Percentiles rank a stretch among this genome's conserved stretches.
These are phyloP conservation scores for Lablab purpureus DNA, from an alignment of 306 rosid genomes.

Conservation along the genomic window DNA sequence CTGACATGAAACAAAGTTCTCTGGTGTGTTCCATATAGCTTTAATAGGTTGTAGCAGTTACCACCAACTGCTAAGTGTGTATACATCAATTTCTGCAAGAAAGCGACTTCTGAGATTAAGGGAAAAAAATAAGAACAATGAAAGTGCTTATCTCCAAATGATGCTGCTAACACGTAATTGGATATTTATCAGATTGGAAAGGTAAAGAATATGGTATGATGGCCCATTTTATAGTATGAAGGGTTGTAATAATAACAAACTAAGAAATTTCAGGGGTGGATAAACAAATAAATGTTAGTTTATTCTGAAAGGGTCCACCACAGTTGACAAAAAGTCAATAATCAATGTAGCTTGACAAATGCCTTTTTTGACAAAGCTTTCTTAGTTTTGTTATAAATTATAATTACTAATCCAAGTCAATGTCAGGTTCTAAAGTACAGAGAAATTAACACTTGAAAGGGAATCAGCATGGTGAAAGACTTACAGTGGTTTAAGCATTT, in stretches of 20 bases:
- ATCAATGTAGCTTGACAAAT: slow-evolving; percentile 8
- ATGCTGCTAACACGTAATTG: slow-evolving; percentile 5
- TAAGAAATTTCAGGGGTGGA: slow-evolving; percentile 4
- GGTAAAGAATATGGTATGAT: not conserved
- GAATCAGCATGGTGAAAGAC: not conserved
- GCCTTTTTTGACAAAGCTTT: slow-evolving; percentile 24
- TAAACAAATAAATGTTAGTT: not conserved
- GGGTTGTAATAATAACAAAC: slow-evolving; percentile 17
- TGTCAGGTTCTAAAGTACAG: slow-evolving; percentile 15
- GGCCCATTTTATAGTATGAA: slow-evolving; percentile 9
- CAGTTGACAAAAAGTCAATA: slow-evolving; percentile 33
- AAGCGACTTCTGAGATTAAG: slow-evolving; percentile 5
- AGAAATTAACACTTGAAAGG: not conserved
- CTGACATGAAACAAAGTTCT: not conserved
- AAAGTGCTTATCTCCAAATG: slow-evolving; percentile 15
- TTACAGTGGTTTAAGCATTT: not conserved
- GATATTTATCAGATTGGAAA: slow-evolving; percentile 15
- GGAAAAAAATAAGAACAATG: not conserved
- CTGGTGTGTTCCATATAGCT: not conserved
- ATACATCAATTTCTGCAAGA: not conserved
- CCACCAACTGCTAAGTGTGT: not conserved
- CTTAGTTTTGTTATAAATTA: not conserved
- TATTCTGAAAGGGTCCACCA: slow-evolving; percentile 37
- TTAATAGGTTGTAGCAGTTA: not conserved
- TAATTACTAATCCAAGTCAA: slow-evolving; percentile 23